These are phyloP conservation scores for Albugo candida DNA, from an alignment of 352 stramenopile species.

Conservation along the genomic window DNA sequence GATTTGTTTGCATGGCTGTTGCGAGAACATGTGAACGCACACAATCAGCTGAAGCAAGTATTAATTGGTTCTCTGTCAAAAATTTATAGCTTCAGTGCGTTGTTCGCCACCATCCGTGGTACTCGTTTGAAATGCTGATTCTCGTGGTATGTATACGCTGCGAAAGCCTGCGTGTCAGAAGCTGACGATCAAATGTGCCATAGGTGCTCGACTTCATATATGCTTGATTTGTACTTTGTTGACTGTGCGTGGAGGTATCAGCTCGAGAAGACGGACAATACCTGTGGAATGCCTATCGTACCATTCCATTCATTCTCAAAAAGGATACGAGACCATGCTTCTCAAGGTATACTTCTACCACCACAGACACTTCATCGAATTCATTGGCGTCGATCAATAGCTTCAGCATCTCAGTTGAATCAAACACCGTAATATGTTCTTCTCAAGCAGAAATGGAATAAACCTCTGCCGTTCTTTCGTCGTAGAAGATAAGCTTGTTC, in stretches of 20 bases:
- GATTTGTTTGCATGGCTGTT: conserved; percentile 58
- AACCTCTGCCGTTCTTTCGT: neutral
- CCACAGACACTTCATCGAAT: conserved; percentile 23
- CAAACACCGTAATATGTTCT: conserved; percentile 17
- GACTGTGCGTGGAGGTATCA: conserved; percentile 76
- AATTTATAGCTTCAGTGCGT: too few species aligned
- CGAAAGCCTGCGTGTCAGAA: conserved; percentile 57
- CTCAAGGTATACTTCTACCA: conserved; percentile 53
- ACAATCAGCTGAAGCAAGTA: conserved; percentile 52
- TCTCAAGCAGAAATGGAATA: too few species aligned
- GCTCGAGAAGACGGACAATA: conserved; percentile 59
- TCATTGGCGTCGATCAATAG: conserved; percentile 72
- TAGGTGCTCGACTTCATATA: conserved; percentile 49
- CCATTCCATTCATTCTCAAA: conserved; percentile 19
- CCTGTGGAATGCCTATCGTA: conserved; percentile 27
- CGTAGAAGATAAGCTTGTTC: conserved; percentile 25
- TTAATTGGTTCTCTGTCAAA: too few species aligned
- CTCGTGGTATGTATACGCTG: conserved; percentile 17
- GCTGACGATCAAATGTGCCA: conserved; percentile 57
- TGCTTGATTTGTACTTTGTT: conserved; percentile 42
- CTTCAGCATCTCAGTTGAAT: conserved; percentile 63
- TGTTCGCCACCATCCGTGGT: conserved; percentile 19
- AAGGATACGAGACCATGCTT: conserved; percentile 52
- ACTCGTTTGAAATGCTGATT: conserved; percentile 5
- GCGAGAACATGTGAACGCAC: conserved; percentile 63